Evolutionary conservation across 1,284 basidiomycete genomes (phyloP).

Genomic region (Rhodotorula sp.): DNA sequence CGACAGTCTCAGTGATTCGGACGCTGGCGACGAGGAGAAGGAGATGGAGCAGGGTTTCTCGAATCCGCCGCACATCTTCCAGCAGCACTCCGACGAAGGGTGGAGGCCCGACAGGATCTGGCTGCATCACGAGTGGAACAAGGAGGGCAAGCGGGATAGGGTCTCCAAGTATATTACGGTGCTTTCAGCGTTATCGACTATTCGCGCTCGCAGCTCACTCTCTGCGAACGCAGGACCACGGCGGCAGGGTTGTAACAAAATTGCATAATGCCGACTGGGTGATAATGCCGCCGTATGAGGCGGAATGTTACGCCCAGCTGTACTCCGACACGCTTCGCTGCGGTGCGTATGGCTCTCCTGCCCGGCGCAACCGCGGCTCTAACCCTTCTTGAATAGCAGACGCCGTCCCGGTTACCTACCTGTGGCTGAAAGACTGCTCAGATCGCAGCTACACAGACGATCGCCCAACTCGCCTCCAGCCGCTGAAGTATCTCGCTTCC

Average conservation of each 20-base stretch:
- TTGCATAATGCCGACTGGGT: not conserved
- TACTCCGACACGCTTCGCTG: not conserved
- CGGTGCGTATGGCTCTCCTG: not conserved
- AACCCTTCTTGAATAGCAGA: not conserved
- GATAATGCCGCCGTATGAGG: not conserved
- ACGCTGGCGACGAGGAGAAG: not conserved
- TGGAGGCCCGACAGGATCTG: conserved; percentile 1
- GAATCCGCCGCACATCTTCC: not conserved
- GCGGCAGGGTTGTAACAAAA: not conserved
- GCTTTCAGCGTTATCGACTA: no score
- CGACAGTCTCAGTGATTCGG: not conserved
- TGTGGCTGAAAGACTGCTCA: not conserved
- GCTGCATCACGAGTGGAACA: not conserved
- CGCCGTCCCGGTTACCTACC: not conserved
- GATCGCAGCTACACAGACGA: not conserved
- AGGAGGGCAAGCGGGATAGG: not conserved
- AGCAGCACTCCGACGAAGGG: not conserved
- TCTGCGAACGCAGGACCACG: not conserved
- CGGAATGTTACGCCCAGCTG: not conserved
- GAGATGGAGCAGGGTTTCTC: not conserved
- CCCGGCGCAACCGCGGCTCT: no score
- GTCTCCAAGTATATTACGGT: not conserved
- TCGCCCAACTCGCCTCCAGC: not conserved
- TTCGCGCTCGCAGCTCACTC: no score
- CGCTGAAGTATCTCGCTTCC: not conserved